Evolutionary conservation across 345 rosid species (phyloP).

Genomic region (Ailanthus altissimus): DNA sequence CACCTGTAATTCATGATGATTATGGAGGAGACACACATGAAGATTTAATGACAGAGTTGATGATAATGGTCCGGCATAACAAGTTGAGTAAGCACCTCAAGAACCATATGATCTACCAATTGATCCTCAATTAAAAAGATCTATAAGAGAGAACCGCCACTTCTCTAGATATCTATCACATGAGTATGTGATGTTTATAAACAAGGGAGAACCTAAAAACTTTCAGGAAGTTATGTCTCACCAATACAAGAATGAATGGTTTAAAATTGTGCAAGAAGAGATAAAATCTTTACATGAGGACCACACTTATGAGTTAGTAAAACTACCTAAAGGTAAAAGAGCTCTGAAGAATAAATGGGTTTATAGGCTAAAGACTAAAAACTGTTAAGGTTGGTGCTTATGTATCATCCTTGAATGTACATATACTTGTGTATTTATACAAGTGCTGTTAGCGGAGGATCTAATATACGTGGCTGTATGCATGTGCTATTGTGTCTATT

Average conservation of each 20-base stretch:
- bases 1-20: neutral
- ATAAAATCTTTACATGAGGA: conserved; percentile 19
- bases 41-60: neutral
- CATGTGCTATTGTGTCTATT: too few relatives aligned
- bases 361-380: neutral
- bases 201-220: neutral
- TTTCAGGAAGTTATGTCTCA: neutral
- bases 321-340: conserved; percentile 4
- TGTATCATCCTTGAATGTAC: neutral
- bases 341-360: neutral
- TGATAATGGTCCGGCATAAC: too few relatives aligned
- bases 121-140: neutral
- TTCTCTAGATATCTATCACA: too few relatives aligned
- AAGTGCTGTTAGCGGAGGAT: too few relatives aligned
- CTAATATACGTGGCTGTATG: too few relatives aligned
- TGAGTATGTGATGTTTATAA: too few relatives aligned
- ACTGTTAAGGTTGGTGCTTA: too few relatives aligned
- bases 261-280: neutral
- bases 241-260: conserved; percentile 1
- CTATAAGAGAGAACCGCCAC: neutral
- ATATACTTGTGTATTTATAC: too few relatives aligned
- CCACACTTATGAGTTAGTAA: conserved; percentile 18
- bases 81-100: neutral
- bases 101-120: neutral
- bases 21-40: neutral